Evolutionary conservation across 345 rosid species (phyloP).

Genomic region (Kandelia obovata): DNA sequence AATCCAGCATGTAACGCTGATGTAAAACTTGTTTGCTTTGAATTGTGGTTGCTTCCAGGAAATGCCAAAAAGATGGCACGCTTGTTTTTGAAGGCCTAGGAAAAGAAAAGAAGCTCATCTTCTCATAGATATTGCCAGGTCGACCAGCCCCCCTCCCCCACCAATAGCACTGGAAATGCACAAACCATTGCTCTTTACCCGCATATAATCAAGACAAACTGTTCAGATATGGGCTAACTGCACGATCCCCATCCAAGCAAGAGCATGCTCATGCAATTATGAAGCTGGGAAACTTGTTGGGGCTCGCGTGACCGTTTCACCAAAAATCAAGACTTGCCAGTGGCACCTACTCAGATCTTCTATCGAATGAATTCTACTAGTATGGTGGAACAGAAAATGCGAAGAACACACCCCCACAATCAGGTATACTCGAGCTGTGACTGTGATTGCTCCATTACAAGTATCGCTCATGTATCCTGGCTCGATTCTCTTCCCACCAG

Average conservation of each 20-base stretch:
- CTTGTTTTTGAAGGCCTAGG: too few species aligned
- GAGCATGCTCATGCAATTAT: background rate
- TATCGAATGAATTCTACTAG: constrained; percentile 12
- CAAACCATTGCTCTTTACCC: constrained; percentile 25
- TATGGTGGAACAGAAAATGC: constrained; percentile 4
- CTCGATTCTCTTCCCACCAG: constrained; percentile 99
- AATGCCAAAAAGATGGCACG: too few species aligned
- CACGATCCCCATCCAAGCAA: constrained; percentile 6
- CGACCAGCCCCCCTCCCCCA: background rate
- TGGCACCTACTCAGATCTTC: constrained; percentile 29
- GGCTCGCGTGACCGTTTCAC: background rate
- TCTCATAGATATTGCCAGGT: too few species aligned
- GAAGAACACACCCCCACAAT: constrained; percentile 18
- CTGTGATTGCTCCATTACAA: constrained; percentile 36
- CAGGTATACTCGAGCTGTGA: constrained; percentile 10
- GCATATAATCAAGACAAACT: constrained; percentile 9
- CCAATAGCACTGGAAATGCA: constrained; percentile 18
- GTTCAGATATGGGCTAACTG: constrained; percentile 5
- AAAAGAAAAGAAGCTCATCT: too few species aligned
- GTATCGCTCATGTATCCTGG: constrained; percentile 92
- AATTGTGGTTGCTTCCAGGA: too few species aligned
- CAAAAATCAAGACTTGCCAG: constrained; percentile 24
- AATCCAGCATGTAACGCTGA: background rate
- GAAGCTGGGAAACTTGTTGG: background rate
- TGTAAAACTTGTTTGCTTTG: too few species aligned